Conservation (phyloP, 192 early-diverging fungal species). For the Coemansia sp. region DNA sequence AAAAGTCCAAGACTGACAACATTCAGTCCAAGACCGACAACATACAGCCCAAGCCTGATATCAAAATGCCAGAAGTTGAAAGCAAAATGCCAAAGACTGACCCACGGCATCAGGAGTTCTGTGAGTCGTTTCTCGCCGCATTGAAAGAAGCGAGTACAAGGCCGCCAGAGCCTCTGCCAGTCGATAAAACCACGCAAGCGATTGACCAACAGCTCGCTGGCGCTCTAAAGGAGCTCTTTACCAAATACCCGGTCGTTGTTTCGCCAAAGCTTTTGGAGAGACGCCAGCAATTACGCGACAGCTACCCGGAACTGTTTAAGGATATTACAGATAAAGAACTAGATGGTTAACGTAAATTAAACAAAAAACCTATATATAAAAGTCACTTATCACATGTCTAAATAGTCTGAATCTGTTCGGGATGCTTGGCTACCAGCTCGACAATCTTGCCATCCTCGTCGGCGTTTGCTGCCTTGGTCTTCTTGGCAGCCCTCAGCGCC, state of each 20-base stretch:
- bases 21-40: neutral
- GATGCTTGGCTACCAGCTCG: slow-evolving; percentile 43
- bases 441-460: slow-evolving; percentile 31
- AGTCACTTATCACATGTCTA: neutral
- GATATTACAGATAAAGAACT: slow-evolving; percentile 34
- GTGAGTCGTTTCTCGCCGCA: slow-evolving; percentile 16
- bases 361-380: neutral
- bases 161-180: neutral
- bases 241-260: slow-evolving; percentile 16
- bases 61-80: neutral
- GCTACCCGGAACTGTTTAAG: slow-evolving; percentile 38
- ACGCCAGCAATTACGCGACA: slow-evolving; percentile 22
- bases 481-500: slow-evolving; percentile 20
- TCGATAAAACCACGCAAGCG: neutral
- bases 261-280: slow-evolving; percentile 34
- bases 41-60: neutral
- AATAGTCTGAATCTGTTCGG: slow-evolving; percentile 36
- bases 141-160: slow-evolving; percentile 2
- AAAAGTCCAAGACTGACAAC: neutral
- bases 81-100: neutral
- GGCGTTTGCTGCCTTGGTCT: neutral
- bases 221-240: slow-evolving; percentile 17
- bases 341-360: slow-evolving; percentile 1
- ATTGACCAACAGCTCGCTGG: slow-evolving; percentile 22
- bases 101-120: slow-evolving; percentile 22